Evolutionary conservation across 805 yeast genomes (phyloP).

Genomic region (Ascoidea rubescens): DNA sequence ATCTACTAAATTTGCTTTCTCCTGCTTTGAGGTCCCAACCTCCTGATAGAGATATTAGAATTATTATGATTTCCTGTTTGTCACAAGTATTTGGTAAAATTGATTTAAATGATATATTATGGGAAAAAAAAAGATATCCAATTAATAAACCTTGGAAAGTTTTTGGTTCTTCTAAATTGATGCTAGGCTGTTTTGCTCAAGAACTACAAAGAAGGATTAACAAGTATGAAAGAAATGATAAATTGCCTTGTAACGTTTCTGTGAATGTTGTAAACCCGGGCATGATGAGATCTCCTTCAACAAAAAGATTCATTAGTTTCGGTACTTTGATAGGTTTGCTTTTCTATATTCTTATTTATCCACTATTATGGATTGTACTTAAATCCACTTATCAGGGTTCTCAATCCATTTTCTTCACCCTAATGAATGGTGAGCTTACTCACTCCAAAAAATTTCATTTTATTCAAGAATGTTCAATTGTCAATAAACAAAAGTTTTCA

Average conservation of each 20-base stretch:
- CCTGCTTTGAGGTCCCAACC: slow-evolving; percentile 85
- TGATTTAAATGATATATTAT: slow-evolving; percentile 47
- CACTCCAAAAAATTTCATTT: slow-evolving; percentile 52
- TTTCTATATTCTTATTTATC: slow-evolving; percentile 56
- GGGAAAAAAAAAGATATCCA: slow-evolving; percentile 48
- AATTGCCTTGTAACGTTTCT: slow-evolving; percentile 51
- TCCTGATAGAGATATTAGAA: slow-evolving; percentile 85
- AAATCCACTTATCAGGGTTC: slow-evolving; percentile 71
- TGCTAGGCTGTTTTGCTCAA: slow-evolving; percentile 59
- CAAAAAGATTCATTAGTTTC: slow-evolving; percentile 62
- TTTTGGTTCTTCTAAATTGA: slow-evolving; percentile 72
- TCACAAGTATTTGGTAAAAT: slow-evolving; percentile 63
- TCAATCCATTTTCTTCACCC: slow-evolving; percentile 57
- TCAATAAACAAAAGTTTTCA: slow-evolving; percentile 25
- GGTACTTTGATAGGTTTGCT: slow-evolving; percentile 58
- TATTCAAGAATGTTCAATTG: slow-evolving; percentile 58
- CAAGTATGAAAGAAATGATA: slow-evolving; percentile 48
- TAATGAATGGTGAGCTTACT: slow-evolving; percentile 58
- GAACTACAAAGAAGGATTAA: slow-evolving; percentile 62
- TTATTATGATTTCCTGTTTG: slow-evolving; percentile 66
- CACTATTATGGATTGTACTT: slow-evolving; percentile 70
- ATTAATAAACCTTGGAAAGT: slow-evolving; percentile 53
- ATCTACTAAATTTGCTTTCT: slow-evolving; percentile 62
- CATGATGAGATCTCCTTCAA: slow-evolving; percentile 74
- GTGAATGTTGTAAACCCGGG: slow-evolving; percentile 85